phyloP scores from a whole-genome alignment of 768 basidiomycete genomes.

The Mrakia hoshinonis region DNA sequence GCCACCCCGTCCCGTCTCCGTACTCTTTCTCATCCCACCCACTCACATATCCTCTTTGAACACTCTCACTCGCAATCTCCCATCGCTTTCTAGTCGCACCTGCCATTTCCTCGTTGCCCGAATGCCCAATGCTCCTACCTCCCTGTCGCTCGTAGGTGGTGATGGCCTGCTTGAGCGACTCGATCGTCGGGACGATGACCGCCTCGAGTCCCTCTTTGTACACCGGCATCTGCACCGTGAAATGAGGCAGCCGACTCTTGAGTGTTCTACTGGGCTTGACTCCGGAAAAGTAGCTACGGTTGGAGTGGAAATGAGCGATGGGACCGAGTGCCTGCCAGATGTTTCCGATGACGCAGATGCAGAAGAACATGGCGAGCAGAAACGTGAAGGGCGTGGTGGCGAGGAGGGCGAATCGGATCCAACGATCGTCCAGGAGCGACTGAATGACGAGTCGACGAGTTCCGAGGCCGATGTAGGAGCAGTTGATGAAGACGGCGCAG shows the following conservation, averaged over 20 bases:
- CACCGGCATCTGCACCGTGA: constrained; percentile 32
- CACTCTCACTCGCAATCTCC: no score
- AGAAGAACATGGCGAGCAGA: constrained; percentile 53
- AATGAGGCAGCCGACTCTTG: constrained; percentile 27
- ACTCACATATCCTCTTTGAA: no score
- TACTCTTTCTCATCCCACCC: no score
- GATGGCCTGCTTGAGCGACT: constrained; percentile 74
- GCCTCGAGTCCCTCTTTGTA: constrained; percentile 35
- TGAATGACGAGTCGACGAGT: constrained; percentile 53
- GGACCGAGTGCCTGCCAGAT: constrained; percentile 41
- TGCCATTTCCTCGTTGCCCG: no score
- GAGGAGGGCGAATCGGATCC: constrained; percentile 57
- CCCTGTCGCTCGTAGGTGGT: constrained; percentile 84
- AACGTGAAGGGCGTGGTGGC: constrained; percentile 61
- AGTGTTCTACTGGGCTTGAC: constrained; percentile 10
- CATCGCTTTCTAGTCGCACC: no score
- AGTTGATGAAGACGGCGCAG: constrained; percentile 36
- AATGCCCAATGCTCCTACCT: no score
- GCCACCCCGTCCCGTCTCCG: no score
- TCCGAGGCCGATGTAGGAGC: constrained; percentile 34
- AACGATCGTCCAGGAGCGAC: constrained; percentile 57
- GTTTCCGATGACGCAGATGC: constrained; percentile 36
- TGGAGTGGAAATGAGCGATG: constrained; percentile 39
- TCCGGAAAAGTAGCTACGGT: constrained; percentile 38
- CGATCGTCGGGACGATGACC: constrained; percentile 34